These are phyloP conservation scores for Skeletonema marinoi DNA, from an alignment of 108 stramenopile genomes.

Conservation along the genomic window DNA sequence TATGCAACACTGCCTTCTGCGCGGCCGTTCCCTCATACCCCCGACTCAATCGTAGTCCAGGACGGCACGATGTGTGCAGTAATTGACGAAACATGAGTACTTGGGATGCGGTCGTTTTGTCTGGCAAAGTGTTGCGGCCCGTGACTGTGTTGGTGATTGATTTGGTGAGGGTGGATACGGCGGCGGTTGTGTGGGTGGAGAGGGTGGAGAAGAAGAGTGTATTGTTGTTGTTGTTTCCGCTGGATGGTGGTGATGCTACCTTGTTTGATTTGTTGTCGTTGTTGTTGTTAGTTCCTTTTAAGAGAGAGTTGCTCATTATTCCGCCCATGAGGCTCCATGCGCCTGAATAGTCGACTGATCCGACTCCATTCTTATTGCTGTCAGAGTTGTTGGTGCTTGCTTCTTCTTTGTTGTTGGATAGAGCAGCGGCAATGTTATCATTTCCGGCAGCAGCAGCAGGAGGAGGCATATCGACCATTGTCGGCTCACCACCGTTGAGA, in stretches of 20 bases:
- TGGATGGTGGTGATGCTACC: background rate
- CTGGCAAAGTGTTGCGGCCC: conserved; percentile 74
- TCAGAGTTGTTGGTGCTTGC: background rate
- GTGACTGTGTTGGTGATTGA: conserved; percentile 30
- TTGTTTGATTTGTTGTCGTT: background rate
- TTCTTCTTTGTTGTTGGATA: background rate
- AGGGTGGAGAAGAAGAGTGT: background rate
- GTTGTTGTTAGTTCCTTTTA: background rate
- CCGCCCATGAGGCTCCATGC: background rate
- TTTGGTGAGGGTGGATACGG: conserved; percentile 19
- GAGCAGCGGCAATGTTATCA: conserved; percentile 20
- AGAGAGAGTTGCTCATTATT: background rate
- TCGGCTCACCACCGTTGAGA: background rate
- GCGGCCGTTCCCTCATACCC: conserved; percentile 76
- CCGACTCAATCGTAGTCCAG: conserved; percentile 74
- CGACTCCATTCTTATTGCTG: background rate
- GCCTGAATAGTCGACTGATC: background rate
- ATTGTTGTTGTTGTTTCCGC: background rate
- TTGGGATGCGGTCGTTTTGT: conserved; percentile 86
- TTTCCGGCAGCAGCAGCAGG: background rate
- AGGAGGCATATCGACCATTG: background rate
- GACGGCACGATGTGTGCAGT: conserved; percentile 82
- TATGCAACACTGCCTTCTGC: conserved; percentile 80
- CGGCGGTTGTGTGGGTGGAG: conserved; percentile 9
- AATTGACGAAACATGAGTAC: conserved; percentile 89